Conservation (phyloP, 1,139 yeast species). For the Hyphopichia khmerensis region DNA sequence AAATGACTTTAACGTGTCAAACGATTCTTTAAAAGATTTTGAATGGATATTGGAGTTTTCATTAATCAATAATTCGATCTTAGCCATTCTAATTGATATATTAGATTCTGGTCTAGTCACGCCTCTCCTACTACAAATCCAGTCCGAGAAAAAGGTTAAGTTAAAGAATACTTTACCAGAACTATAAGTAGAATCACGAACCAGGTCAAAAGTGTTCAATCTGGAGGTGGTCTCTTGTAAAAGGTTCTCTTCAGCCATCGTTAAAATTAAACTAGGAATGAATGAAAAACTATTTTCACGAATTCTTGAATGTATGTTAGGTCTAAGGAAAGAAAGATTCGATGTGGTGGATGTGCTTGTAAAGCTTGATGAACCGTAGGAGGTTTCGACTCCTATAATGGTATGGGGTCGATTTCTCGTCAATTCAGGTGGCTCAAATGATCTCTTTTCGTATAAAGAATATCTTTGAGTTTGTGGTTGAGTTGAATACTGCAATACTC, state of each 20-base stretch:
- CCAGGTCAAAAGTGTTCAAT: neutral
- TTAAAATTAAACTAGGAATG: neutral
- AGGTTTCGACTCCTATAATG: neutral
- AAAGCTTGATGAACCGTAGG: neutral
- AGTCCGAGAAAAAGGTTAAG: neutral
- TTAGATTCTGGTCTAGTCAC: neutral
- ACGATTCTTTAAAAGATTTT: neutral
- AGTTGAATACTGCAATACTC: neutral
- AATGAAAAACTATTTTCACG: neutral
- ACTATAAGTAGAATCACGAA: neutral
- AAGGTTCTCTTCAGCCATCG: neutral
- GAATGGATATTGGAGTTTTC: neutral
- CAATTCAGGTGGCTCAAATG: neutral
- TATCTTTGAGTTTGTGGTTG: neutral
- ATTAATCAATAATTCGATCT: neutral
- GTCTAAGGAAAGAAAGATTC: neutral
- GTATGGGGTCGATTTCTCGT: neutral
- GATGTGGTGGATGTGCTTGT: neutral
- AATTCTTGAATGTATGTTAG: neutral
- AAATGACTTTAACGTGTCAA: neutral
- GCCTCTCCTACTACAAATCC: neutral
- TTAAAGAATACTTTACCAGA: neutral
- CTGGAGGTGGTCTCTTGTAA: neutral
- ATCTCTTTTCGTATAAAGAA: neutral
- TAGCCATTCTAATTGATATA: neutral